Base-by-base conservation (phyloP, 192 early-diverging fungal species). In the Coemansia asiatica region DNA sequence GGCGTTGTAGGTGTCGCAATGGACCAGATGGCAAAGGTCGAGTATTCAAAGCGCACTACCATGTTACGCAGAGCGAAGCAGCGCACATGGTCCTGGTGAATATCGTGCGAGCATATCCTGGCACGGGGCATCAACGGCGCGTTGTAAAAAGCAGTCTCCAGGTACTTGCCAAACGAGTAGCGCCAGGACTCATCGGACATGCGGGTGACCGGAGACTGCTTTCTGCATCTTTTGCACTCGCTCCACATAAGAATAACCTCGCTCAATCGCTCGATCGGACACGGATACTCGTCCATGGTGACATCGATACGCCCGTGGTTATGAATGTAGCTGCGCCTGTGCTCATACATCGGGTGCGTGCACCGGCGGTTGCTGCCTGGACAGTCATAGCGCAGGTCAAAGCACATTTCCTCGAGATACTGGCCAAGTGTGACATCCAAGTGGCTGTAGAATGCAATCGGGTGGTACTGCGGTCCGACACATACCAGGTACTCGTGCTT, bases 141-240 rank as follows among this genome's bases (percentile, higher is more conserved):
- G 75, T 91, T 89, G 76, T 99, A 96, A 55, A 97, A 93, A 0
- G 91, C 87, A 7, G 94, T 75, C 71, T 99, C 97, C 22, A 99
- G 75, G 69, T 91, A 99, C 79, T 99, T 99, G 56, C 95, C 97
- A 84, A 98, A 96, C 10, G 97, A 99, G 67, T 94, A 96, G 48
- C 93, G 91, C 90, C 91, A 94, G 19, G 92, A 87, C 46, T 92
- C 90, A 26, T 90, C 89, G 0, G 94, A 91, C 84, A 99, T 90
- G 18, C 85, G 85, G 0, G 90, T 82, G 0, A 87, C 82, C 0
- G 90, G 92, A 0, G 94, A 95, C 13, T 77, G 69, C 25, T 82
- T 83, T 1, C 83, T 31, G 76, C 95, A 98, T 8, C 87, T 66
- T 56, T 84, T 86, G 76, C 97, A 99, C 57, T 82, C 80, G 64